Conservation (phyloP, 768 basidiomycete genomes). For the Tricholoma matsutake region DNA sequence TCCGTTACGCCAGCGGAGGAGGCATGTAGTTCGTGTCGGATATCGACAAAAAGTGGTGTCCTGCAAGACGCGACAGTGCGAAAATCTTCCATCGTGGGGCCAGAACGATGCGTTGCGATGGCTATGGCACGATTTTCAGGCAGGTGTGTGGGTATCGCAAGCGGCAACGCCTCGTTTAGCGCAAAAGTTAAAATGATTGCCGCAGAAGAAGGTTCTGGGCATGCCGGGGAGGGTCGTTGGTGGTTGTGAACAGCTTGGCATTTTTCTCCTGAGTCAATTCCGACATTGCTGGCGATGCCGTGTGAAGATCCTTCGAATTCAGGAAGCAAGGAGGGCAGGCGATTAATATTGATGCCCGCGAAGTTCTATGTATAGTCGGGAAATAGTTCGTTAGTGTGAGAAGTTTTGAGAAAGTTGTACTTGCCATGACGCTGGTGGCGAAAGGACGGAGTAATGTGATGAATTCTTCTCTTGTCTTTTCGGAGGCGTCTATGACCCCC, state of each 20-base stretch:
- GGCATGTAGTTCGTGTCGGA: conserved; percentile 13
- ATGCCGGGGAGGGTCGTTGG: conserved; percentile 13
- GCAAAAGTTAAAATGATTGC: conserved; percentile 54
- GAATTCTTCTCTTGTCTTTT: conserved; percentile 38
- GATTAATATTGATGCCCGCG: background rate
- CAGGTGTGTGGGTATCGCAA: conserved; percentile 48
- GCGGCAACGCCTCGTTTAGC: conserved; percentile 42
- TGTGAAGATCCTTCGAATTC: conserved; percentile 1
- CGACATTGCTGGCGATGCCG: background rate
- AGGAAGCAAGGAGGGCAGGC: background rate
- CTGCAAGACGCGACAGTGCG: conserved; percentile 35
- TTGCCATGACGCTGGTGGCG: conserved; percentile 18
- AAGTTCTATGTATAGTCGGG: background rate
- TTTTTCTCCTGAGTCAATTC: background rate
- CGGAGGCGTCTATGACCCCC: conserved; percentile 34
- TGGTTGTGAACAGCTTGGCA: background rate
- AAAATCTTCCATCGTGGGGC: conserved; percentile 56
- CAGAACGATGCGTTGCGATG: conserved; percentile 39
- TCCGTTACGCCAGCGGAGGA: background rate
- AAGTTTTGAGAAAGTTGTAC: background rate
- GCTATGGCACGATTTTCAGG: conserved; percentile 47
- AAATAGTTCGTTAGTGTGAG: background rate
- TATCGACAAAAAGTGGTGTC: conserved; percentile 52
- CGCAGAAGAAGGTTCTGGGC: conserved; percentile 38
- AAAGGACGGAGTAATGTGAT: conserved; percentile 41